Percentiles rank a stretch among this genome's conserved stretches.
phyloP scores from a whole-genome alignment of 2,329 filamentous ascomycete species.

The Apiospora malaysiana region DNA sequence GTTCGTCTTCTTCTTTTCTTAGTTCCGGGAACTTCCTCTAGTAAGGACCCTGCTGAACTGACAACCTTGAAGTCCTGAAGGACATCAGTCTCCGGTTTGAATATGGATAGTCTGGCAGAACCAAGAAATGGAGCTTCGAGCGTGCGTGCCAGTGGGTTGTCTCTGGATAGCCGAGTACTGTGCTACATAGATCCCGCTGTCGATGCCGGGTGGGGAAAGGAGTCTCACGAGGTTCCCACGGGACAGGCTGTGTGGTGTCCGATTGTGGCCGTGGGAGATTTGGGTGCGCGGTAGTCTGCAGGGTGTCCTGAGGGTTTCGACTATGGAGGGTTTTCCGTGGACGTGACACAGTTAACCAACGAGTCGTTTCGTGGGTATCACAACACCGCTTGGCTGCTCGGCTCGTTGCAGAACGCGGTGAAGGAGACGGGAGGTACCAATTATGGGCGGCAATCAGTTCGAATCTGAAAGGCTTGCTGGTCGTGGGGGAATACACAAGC shows the following conservation, averaged over 20 bases:
- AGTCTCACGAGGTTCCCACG: constrained; percentile 41
- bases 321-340: constrained; percentile 25
- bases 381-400: constrained; percentile 32
- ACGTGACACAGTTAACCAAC: constrained; percentile 26
- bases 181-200: constrained; percentile 47
- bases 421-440: constrained; percentile 31
- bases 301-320: constrained; percentile 27
- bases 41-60: constrained; percentile 30
- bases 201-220: constrained; percentile 40
- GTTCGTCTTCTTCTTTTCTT: constrained; percentile 12
- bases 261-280: constrained; percentile 30
- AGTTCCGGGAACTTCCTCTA: constrained; percentile 29
- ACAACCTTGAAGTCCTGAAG: constrained; percentile 36
- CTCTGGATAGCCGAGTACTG: constrained; percentile 45
- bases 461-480: constrained; percentile 27
- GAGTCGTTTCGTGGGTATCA: constrained; percentile 31
- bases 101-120: constrained; percentile 15
- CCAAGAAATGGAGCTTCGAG: constrained; percentile 30
- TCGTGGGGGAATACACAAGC: constrained; percentile 23
- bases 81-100: constrained; percentile 33
- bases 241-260: constrained; percentile 36
- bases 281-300: constrained; percentile 30
- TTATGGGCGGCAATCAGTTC: constrained; percentile 33
- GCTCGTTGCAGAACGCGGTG: constrained; percentile 34
- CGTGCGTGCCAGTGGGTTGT: constrained; percentile 39